phyloP scores from a whole-genome alignment of 306 rosid genomes.

The Hippophae tibetana region DNA sequence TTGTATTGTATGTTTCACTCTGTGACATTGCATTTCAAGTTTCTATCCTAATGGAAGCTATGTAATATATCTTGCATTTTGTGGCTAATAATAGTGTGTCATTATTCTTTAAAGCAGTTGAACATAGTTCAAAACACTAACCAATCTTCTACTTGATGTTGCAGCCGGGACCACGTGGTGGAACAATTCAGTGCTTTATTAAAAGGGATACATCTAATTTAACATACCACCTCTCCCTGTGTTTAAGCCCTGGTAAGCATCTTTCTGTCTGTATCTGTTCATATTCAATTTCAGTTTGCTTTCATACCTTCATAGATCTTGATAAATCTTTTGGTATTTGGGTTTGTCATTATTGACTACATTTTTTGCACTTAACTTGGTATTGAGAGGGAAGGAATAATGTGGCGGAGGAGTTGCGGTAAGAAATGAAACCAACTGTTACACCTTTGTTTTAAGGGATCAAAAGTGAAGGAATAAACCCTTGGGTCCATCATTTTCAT shows the following conservation, averaged over 20 bases:
- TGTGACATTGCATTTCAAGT: neutral
- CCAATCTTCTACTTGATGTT: neutral
- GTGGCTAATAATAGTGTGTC: neutral
- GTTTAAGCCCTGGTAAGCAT: conserved; percentile 57
- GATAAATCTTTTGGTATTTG: neutral
- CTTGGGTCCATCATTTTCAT: too few species aligned
- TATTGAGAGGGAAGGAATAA: too few species aligned
- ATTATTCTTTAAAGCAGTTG: neutral
- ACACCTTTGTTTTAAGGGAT: too few species aligned
- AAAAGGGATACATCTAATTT: conserved; percentile 68
- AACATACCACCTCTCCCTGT: conserved; percentile 51
- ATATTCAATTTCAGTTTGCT: conserved; percentile 46
- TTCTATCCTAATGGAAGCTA: conserved; percentile 3
- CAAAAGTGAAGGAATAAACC: too few species aligned
- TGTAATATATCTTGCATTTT: conserved; percentile 3
- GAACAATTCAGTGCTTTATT: conserved; percentile 73
- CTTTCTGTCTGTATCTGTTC: conserved; percentile 19
- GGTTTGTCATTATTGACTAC: neutral
- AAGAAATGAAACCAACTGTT: too few species aligned
- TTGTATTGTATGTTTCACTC: neutral
- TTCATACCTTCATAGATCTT: neutral
- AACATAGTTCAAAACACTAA: neutral
- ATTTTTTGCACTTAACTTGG: too few species aligned
- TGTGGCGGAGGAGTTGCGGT: too few species aligned
- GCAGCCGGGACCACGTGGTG: conserved; percentile 75